Evolutionary conservation across 805 yeast genomes (phyloP).

Genomic region (Saccharomycopsis sp.): DNA sequence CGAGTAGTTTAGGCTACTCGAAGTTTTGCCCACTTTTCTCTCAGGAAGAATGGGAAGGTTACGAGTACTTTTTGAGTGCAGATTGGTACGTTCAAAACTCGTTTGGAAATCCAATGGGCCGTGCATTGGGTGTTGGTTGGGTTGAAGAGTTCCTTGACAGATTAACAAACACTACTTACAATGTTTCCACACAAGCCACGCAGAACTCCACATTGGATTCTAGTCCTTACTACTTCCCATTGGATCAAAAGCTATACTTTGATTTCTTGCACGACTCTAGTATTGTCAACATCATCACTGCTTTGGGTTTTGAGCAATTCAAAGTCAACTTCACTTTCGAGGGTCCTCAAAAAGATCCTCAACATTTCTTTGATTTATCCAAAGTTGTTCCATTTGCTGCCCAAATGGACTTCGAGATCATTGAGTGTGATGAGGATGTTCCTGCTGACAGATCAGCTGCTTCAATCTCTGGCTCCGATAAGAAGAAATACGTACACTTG

Average conservation of each 20-base stretch:
- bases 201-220: conserved; percentile 38
- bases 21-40: conserved; percentile 63
- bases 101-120: conserved; percentile 54
- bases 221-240: conserved; percentile 30
- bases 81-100: conserved; percentile 55
- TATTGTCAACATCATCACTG: conserved; percentile 52
- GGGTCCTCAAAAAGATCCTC: conserved; percentile 10
- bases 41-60: conserved; percentile 55
- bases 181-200: conserved; percentile 32
- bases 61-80: conserved; percentile 55
- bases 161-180: conserved; percentile 41
- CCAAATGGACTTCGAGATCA: conserved; percentile 21
- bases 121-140: conserved; percentile 55
- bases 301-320: conserved; percentile 44
- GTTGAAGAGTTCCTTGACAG: conserved; percentile 35
- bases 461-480: not conserved
- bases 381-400: conserved; percentile 23
- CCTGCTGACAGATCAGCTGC: conserved; percentile 19
- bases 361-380: conserved; percentile 15
- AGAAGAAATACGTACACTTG: conserved; percentile 20
- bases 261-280: conserved; percentile 76
- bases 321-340: conserved; percentile 15
- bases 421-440: conserved; percentile 22
- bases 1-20: conserved; percentile 62
- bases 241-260: conserved; percentile 49